phyloP scores from a whole-genome alignment of 805 yeast species.

The Cyberlindnera nakhonratchasimensis region DNA sequence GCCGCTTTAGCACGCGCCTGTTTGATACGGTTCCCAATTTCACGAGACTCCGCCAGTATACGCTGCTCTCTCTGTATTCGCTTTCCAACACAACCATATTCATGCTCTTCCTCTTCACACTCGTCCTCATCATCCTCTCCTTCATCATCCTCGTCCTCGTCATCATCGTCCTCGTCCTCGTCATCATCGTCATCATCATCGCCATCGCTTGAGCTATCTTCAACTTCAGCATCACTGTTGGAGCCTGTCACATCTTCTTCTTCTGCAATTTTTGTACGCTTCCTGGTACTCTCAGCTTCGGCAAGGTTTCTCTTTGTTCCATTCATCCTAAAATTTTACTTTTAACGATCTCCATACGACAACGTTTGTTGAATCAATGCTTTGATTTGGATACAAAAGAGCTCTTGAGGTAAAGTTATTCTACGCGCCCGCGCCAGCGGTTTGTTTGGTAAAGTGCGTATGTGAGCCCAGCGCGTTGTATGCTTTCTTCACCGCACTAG shows the following conservation, averaged over 20 bases:
- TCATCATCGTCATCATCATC: constrained; percentile 10
- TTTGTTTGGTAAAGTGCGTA: neutral
- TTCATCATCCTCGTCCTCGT: constrained; percentile 11
- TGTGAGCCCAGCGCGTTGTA: neutral
- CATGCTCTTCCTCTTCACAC: constrained; percentile 10
- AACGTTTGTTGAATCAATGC: no score
- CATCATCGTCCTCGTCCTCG: constrained; percentile 10
- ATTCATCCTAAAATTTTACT: neutral
- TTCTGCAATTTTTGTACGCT: constrained; percentile 9
- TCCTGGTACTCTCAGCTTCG: neutral
- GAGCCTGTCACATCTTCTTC: constrained; percentile 1
- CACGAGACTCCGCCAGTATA: constrained; percentile 32
- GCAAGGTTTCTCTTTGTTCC: neutral
- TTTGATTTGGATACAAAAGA: no score
- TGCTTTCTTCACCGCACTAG: neutral
- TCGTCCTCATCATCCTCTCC: constrained; percentile 16
- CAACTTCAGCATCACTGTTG: constrained; percentile 1
- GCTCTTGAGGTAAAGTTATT: no score
- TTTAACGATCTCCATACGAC: neutral
- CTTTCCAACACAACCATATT: constrained; percentile 5
- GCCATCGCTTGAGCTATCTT: constrained; percentile 7
- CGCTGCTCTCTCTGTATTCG: constrained; percentile 25
- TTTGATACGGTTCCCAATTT: constrained; percentile 28
- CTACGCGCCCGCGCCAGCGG: no score
- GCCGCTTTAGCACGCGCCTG: constrained; percentile 48